These are phyloP conservation scores for Ceratocystis ficicola DNA, from an alignment of 2,329 filamentous ascomycete species.

Conservation along the genomic window DNA sequence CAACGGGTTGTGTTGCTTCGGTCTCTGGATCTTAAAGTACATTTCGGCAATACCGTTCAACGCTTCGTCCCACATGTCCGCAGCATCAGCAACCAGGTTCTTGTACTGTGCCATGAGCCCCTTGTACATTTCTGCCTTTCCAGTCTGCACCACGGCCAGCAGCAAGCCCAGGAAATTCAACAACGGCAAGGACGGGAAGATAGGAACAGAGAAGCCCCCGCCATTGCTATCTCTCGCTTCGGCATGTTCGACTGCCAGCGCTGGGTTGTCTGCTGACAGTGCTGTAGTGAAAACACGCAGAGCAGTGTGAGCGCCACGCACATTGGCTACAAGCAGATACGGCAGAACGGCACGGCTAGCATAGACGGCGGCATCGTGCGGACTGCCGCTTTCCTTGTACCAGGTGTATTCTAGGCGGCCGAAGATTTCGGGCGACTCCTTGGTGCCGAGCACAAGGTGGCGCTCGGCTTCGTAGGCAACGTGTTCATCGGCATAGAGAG, in stretches of 20 bases:
- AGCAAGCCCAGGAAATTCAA: constrained; percentile 87
- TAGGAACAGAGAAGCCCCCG: constrained; percentile 56
- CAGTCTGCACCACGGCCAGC: constrained; percentile 70
- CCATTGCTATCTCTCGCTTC: constrained; percentile 37
- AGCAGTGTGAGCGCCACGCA: constrained; percentile 75
- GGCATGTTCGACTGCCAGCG: constrained; percentile 67
- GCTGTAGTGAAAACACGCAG: constrained; percentile 50
- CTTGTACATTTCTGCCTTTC: constrained; percentile 63
- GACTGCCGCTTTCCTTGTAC: constrained; percentile 71
- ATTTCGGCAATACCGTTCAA: constrained; percentile 84
- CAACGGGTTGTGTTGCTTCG: constrained; percentile 79
- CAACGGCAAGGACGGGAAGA: constrained; percentile 85
- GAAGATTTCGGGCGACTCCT: constrained; percentile 71
- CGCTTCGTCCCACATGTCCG: constrained; percentile 61
- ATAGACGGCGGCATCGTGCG: constrained; percentile 77
- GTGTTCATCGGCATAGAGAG: constrained; percentile 81
- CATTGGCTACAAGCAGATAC: constrained; percentile 80
- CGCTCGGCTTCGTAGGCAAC: constrained; percentile 87
- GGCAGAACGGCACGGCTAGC: constrained; percentile 77
- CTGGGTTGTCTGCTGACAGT: constrained; percentile 33
- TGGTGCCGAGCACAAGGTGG: constrained; percentile 78
- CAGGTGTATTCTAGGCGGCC: constrained; percentile 80
- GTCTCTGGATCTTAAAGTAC: constrained; percentile 88
- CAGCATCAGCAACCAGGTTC: constrained; percentile 61
- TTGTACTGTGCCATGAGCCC: constrained; percentile 75